phyloP scores from a whole-genome alignment of 495 filamentous ascomycete species.

The Trichoderma orchidacearum region DNA sequence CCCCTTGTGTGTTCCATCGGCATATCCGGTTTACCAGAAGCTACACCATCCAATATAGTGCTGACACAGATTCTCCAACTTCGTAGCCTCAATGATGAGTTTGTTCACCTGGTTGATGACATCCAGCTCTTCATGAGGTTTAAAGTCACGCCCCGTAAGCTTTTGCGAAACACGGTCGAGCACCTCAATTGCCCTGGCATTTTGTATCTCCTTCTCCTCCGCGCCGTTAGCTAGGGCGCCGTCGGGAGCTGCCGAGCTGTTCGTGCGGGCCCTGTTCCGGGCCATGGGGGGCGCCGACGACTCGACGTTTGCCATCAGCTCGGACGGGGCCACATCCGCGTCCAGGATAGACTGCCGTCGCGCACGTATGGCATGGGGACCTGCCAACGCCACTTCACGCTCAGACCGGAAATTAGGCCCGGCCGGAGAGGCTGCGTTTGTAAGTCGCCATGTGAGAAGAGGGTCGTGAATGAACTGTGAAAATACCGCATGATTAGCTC shows the following conservation, averaged over 20 bases:
- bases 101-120: conserved; percentile 88
- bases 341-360: conserved; percentile 63
- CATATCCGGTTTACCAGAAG: conserved; percentile 55
- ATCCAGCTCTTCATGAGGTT: conserved; percentile 61
- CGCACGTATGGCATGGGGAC: conserved; percentile 22
- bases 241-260: conserved; percentile 24
- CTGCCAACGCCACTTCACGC: conserved; percentile 36
- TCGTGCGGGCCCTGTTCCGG: conserved; percentile 39
- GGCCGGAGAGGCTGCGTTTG: conserved; percentile 64
- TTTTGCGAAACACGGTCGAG: conserved; percentile 88
- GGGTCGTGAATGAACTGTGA: conserved; percentile 92
- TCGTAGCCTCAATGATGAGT: conserved; percentile 86
- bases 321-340: conserved; percentile 37
- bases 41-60: conserved; percentile 98
- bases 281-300: conserved; percentile 27
- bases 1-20: no score
- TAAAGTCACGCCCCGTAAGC: conserved; percentile 62
- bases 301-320: conserved; percentile 29
- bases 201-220: conserved; percentile 63
- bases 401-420: conserved; percentile 73
- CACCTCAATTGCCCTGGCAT: conserved; percentile 84
- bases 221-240: conserved; percentile 23
- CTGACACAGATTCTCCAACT: conserved; percentile 93
- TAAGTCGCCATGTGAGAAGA: conserved; percentile 90
- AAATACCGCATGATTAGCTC: neutral